A percentile compares a stretch with the other conserved stretches of the same genome.
phyloP scores from a whole-genome alignment of 139 green algal genomes.

The Coelastrella sp. region DNA sequence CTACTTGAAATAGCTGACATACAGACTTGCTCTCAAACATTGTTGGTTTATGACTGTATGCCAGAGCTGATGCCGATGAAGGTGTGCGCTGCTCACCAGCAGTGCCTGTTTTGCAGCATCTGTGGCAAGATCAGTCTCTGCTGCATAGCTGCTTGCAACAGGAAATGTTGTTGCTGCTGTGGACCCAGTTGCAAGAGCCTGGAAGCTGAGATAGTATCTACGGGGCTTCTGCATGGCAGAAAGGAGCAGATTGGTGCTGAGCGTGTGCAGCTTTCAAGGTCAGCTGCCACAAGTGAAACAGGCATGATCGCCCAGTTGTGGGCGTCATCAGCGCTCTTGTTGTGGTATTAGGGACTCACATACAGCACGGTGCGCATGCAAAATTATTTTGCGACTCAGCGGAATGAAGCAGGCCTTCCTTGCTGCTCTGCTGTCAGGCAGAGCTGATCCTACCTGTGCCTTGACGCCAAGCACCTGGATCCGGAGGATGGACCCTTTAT shows the following conservation, averaged over 20 bases:
- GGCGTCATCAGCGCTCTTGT: too few species aligned
- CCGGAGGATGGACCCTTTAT: neutral
- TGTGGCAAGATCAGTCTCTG: neutral
- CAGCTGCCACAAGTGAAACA: too few species aligned
- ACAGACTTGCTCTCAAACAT: too few species aligned
- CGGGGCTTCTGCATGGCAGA: slow-evolving; percentile 17
- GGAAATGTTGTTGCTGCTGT: neutral
- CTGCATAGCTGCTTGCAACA: neutral
- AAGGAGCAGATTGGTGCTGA: neutral
- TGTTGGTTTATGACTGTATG: too few species aligned
- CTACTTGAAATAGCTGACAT: too few species aligned
- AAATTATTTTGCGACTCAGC: too few species aligned
- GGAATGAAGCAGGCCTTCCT: too few species aligned
- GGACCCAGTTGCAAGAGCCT: neutral
- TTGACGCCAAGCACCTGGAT: slow-evolving; percentile 17
- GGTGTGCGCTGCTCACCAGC: neutral
- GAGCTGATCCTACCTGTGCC: neutral
- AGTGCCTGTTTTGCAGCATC: neutral
- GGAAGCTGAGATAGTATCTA: slow-evolving; percentile 33
- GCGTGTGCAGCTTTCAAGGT: neutral
- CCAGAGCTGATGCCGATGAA: too few species aligned
- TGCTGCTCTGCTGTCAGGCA: too few species aligned
- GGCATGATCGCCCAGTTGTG: too few species aligned
- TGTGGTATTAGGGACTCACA: too few species aligned
- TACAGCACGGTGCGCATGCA: too few species aligned